Evolutionary conservation across 106 monocot species (phyloP), one percentile per base, ranked within the genome.

Genomic region (Posidonia australis): DNA sequence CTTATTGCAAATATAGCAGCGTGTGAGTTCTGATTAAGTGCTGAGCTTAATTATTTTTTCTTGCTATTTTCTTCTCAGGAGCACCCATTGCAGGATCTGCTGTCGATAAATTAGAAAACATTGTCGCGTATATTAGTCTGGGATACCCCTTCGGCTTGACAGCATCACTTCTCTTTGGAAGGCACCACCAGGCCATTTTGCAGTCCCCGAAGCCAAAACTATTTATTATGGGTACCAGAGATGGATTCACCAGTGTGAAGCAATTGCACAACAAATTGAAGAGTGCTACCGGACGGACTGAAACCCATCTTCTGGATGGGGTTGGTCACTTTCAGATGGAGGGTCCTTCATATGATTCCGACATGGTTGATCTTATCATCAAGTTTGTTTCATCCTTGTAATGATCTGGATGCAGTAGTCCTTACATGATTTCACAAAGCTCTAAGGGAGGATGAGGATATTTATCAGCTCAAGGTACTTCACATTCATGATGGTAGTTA

Each of bases 291-390:
- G 94, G 94, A 5, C 79, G 64, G 5, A 82, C 76, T 13, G 78
- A 84, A 51, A 86, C 82, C 4, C 81, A 82, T 43, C 82, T 94
- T 20, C 74, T 94, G 6, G 82, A 94, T 27, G 90, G 94, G 13
- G 82, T 78, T 13, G 76, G 90, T 3, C 94, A 94, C 71, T 94
- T 94, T 74, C 84, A 94, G 46, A 94, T 94, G 94, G 93, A 90
- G 65, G 94, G 94, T 0, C 94, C 94, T 51, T 81, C 78, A 5
- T 94, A 83, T 72, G 94, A 94, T 78, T 62, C 75, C 13, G 69
- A 74, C n/a, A 90, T 94, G 90, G 86, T 72, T 1, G 72, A 78
- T 45, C 61, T 86, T 23, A 74, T 87, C 19, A 29, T 65, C 27
- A 32, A 51, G 0, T 83, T 87, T 59, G 62, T 83, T 71, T 70